A percentile compares a stretch with the other conserved stretches of the same genome.
Conservation (phyloP, 2,329 filamentous ascomycete species). For the Onygenales sp. region DNA sequence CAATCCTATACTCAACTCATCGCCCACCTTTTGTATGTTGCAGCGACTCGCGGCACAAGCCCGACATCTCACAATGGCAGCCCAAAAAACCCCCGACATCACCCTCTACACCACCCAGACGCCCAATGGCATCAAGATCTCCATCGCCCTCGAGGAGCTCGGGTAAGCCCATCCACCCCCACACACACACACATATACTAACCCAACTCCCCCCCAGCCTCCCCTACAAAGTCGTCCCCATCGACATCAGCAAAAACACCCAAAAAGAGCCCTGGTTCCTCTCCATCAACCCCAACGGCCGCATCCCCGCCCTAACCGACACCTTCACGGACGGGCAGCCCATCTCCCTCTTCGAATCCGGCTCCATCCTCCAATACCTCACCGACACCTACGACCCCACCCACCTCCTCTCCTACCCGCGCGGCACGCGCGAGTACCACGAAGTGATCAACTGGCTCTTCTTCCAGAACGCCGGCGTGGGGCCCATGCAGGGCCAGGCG, state of each 20-base stretch:
- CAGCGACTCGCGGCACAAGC: background rate
- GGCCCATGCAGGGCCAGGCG: conserved; percentile 75
- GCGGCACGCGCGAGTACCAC: conserved; percentile 62
- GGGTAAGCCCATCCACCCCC: conserved; percentile 32
- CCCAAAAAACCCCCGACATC: conserved; percentile 47
- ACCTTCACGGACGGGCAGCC: conserved; percentile 61
- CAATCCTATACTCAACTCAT: no score
- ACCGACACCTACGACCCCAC: conserved; percentile 72
- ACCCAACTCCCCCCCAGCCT: conserved; percentile 32
- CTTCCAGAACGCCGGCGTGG: conserved; percentile 71
- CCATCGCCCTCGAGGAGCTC: conserved; percentile 78
- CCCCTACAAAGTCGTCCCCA: conserved; percentile 64
- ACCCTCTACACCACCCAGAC: conserved; percentile 75
- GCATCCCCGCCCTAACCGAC: conserved; percentile 81
- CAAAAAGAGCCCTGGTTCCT: conserved; percentile 86
- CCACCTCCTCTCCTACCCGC: conserved; percentile 72
- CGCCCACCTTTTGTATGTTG: background rate
- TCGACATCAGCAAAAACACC: conserved; percentile 64
- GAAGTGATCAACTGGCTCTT: conserved; percentile 71
- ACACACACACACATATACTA: conserved; percentile 12
- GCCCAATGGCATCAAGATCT: conserved; percentile 84
- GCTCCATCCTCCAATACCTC: conserved; percentile 76
- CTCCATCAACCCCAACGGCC: conserved; percentile 85
- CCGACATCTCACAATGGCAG: conserved; percentile 4
- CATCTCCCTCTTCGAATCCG: conserved; percentile 74